Percentiles rank a stretch among this genome's conserved stretches.
Evolutionary conservation across 768 basidiomycete species (phyloP).

Genomic region (Phylloporus scabripes): DNA sequence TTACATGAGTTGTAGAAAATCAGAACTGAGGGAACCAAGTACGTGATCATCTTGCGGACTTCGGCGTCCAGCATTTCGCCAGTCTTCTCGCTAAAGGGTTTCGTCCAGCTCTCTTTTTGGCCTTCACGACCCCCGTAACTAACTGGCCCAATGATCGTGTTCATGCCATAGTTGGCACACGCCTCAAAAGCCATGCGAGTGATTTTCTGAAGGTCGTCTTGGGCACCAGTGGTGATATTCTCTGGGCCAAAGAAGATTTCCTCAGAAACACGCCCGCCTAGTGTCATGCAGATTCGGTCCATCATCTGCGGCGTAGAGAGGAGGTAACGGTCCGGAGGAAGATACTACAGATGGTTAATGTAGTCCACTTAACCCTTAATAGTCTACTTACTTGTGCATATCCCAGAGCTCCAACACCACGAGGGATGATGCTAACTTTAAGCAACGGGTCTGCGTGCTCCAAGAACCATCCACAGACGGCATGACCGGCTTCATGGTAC

Average conservation of each 20-base stretch:
- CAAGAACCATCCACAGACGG: constrained; percentile 97
- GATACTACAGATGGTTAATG: constrained; percentile 50
- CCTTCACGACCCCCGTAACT: constrained; percentile 90
- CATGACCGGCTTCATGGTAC: constrained; percentile 98
- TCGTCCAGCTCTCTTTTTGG: constrained; percentile 84
- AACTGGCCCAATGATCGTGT: constrained; percentile 87
- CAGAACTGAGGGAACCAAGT: constrained; percentile 18
- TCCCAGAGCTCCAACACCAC: constrained; percentile 91
- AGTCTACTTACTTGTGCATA: constrained; percentile 75
- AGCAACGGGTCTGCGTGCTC: constrained; percentile 95
- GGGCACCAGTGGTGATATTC: constrained; percentile 96
- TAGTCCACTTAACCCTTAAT: constrained; percentile 1
- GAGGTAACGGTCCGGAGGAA: constrained; percentile 93
- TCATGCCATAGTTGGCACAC: constrained; percentile 97
- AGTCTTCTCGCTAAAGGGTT: constrained; percentile 97
- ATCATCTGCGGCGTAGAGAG: constrained; percentile 91
- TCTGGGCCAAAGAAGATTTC: constrained; percentile 93
- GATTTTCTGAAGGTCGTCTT: constrained; percentile 97
- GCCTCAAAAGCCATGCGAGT: constrained; percentile 97
- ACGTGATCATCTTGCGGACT: constrained; percentile 95
- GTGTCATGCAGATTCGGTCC: constrained; percentile 97
- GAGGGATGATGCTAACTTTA: constrained; percentile 97
- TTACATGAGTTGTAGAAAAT: constrained; percentile 6
- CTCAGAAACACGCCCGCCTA: constrained; percentile 96
- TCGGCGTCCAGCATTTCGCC: constrained; percentile 87